Evolutionary conservation across 805 yeast genomes (phyloP).

Genomic region (Metschnikowia shivogae): DNA sequence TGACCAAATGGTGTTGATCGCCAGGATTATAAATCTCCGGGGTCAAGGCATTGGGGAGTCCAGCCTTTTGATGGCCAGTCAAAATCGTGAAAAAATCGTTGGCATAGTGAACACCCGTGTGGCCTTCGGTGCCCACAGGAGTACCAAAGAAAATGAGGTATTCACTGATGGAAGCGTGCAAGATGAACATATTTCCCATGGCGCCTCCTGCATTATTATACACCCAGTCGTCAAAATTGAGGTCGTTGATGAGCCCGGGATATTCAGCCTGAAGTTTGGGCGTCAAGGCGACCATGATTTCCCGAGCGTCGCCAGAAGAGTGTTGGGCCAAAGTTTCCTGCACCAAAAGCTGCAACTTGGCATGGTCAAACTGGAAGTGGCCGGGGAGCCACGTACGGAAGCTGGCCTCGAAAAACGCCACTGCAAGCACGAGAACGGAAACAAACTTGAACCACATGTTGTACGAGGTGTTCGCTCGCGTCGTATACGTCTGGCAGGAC

Average conservation of each 20-base stretch:
- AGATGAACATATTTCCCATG: constrained; percentile 92
- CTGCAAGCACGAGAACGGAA: constrained; percentile 24
- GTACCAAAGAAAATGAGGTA: constrained; percentile 91
- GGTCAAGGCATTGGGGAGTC: constrained; percentile 54
- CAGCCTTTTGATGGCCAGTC: constrained; percentile 73
- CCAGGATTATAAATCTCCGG: constrained; percentile 85
- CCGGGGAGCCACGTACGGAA: constrained; percentile 66
- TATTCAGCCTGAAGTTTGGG: constrained; percentile 45
- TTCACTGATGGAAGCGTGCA: constrained; percentile 93
- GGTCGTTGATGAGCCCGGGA: constrained; percentile 69
- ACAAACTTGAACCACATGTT: constrained; percentile 14
- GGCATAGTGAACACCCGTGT: constrained; percentile 93
- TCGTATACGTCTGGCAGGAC: too few species aligned
- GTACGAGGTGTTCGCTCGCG: too few species aligned
- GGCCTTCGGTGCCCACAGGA: constrained; percentile 94
- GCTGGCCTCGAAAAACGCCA: constrained; percentile 34
- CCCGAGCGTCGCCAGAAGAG: constrained; percentile 57
- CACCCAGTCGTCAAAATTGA: constrained; percentile 82
- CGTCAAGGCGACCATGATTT: constrained; percentile 59
- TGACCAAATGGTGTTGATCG: constrained; percentile 71
- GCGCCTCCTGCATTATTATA: constrained; percentile 99
- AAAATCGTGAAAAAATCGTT: constrained; percentile 94
- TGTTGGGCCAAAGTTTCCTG: constrained; percentile 50
- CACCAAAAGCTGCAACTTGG: constrained; percentile 54
- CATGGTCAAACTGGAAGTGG: constrained; percentile 67